phyloP scores from a whole-genome alignment of 805 yeast genomes.

The Suhomyces sp. region DNA sequence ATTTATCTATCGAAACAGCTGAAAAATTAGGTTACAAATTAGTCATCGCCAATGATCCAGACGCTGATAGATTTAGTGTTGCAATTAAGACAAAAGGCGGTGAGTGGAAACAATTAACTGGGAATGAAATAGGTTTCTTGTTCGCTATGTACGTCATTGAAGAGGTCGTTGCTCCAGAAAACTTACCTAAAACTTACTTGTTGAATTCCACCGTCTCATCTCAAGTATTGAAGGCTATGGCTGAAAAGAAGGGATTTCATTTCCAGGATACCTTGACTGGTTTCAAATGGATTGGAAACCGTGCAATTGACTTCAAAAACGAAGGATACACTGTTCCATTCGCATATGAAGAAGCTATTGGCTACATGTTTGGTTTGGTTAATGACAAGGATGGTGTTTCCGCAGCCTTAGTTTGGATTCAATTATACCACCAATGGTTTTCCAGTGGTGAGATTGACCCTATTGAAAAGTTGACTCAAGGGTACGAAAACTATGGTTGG shows the following conservation, averaged over 20 bases:
- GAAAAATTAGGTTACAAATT: constrained; percentile 47
- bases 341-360: constrained; percentile 95
- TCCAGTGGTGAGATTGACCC: constrained; percentile 35
- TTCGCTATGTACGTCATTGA: constrained; percentile 68
- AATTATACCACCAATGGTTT: constrained; percentile 60
- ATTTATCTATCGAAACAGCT: constrained; percentile 64
- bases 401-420: constrained; percentile 75
- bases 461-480: constrained; percentile 51
- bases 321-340: constrained; percentile 75
- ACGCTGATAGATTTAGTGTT: constrained; percentile 89
- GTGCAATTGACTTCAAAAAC: constrained; percentile 67
- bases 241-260: constrained; percentile 56
- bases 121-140: constrained; percentile 85
- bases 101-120: constrained; percentile 78
- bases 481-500: constrained; percentile 69
- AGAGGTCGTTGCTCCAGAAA: constrained; percentile 20
- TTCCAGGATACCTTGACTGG: constrained; percentile 89
- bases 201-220: constrained; percentile 92
- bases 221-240: constrained; percentile 71
- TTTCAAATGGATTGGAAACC: constrained; percentile 95
- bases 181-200: constrained; percentile 47
- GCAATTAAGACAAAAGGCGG: constrained; percentile 53
- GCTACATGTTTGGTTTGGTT: constrained; percentile 81
- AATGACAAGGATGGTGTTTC: constrained; percentile 93
- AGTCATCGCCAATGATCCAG: constrained; percentile 92